Conservation (phyloP, 345 rosid genomes). For the Corchorus olitorius region DNA sequence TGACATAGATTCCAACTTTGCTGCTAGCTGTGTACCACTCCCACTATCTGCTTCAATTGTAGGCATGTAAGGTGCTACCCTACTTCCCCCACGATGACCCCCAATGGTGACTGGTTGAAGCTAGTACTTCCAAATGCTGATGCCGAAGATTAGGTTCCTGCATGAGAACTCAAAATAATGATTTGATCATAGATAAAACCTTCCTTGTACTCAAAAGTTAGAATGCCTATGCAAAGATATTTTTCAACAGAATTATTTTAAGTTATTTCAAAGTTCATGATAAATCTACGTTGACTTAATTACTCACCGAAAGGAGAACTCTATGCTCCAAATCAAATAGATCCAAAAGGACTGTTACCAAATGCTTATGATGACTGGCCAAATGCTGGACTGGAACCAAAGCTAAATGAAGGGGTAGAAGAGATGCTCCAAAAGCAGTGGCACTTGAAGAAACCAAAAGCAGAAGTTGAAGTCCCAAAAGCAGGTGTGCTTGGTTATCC, state of each 20-base stretch:
- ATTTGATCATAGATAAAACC: neutral
- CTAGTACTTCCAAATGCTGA: slow-evolving; percentile 66
- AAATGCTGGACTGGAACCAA: slow-evolving; percentile 67
- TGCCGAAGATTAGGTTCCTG: slow-evolving; percentile 68
- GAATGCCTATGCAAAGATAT: neutral
- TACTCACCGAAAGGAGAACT: slow-evolving; percentile 66
- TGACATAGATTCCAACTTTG: slow-evolving; percentile 83
- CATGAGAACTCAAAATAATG: slow-evolving; percentile 29
- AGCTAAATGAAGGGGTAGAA: slow-evolving; percentile 60
- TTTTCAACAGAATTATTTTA: neutral
- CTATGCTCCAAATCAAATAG: slow-evolving; percentile 71
- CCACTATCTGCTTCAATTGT: slow-evolving; percentile 64
- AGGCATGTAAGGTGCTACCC: slow-evolving; percentile 65
- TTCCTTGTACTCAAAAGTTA: neutral
- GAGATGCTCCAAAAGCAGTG: slow-evolving; percentile 60
- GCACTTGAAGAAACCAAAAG: slow-evolving; percentile 57
- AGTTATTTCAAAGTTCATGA: neutral
- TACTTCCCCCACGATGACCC: slow-evolving; percentile 77
- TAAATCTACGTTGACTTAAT: neutral
- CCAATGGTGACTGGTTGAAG: slow-evolving; percentile 77
- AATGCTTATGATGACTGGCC: slow-evolving; percentile 77
- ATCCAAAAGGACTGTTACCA: slow-evolving; percentile 73
- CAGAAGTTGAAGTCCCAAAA: slow-evolving; percentile 38
- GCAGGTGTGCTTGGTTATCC: slow-evolving; percentile 45
- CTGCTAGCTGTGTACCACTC: slow-evolving; percentile 52